Evolutionary conservation across 1,284 basidiomycete genomes (phyloP), one percentile per base, ranked within the genome.

Genomic region (Marasmius tenuissimus): DNA sequence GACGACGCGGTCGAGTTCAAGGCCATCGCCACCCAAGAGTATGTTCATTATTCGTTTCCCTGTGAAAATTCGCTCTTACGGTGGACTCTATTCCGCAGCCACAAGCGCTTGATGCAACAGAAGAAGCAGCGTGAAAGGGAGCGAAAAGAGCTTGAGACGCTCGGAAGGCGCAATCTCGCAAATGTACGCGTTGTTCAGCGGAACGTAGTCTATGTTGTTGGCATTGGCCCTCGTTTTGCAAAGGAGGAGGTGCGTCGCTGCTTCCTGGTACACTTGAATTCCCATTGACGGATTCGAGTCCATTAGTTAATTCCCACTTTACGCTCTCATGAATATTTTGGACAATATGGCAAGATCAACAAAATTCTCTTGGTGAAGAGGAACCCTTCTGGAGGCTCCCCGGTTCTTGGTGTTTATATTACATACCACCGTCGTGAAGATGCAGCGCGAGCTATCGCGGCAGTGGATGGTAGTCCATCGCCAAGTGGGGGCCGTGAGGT

Each of bases 131-230:
- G 94, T 67, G 96, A 98, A 72, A 93, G 96, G 58, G 94, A 97
- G 74, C 92, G 94, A 71, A 98, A 98, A 78, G 97, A 99, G 68
- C 87, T 98, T 40, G 96, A 98, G 63, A 80, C 87, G 12, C 84
- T 96, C 56, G 92, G 93, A 57, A 86, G 97, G 67, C 89, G 94
- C 66, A 90, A 96, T 68, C 83, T 97, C 42, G 89, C 94, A 50
- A 98, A 98, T 71, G 93, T 98, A 53, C 89, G 97, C 39, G 94
- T 99, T 33, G 94, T 98, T 18, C 96, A 98, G 75, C 93, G 96
- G 70, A 97, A 94, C 69, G 93, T 97, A 49, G 96, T 97, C 20
- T 98, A 98, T 75, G 94, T 99, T 22, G 90, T 97, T 33, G 97
- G 97, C 14, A 92, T 99, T 69, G 87, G 94, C 20, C 91, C 82